Evolutionary conservation across 2,329 filamentous ascomycete species (phyloP).

Genomic region (Monilinia laxa): DNA sequence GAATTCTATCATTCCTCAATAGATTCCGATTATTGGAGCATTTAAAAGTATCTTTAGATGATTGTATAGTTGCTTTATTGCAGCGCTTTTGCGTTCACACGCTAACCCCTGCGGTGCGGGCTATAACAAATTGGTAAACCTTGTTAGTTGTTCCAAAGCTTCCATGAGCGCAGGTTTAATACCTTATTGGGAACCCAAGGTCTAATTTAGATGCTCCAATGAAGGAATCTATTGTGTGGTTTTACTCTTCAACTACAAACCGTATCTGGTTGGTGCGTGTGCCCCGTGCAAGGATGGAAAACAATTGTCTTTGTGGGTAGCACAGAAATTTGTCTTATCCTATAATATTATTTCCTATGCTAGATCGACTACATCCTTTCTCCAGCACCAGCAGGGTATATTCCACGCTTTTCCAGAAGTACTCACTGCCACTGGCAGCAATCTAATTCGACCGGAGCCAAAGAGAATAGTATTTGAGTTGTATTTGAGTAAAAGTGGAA

Average conservation of each 20-base stretch:
- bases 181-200: conserved; percentile 9
- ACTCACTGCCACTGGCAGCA: conserved; percentile 1
- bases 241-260: conserved; percentile 1
- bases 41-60: conserved; percentile 1
- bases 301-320: not conserved
- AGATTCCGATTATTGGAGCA: not conserved
- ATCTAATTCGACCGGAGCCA: conserved; percentile 6
- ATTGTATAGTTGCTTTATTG: not conserved
- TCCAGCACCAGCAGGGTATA: conserved; percentile 5
- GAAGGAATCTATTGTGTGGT: conserved; percentile 12
- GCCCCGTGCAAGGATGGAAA: conserved; percentile 2
- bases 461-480: conserved; percentile 5
- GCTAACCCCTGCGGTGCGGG: not conserved
- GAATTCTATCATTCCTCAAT: conserved; percentile 1
- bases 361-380: conserved; percentile 7
- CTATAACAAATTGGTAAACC: conserved; percentile 2
- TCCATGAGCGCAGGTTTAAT: conserved; percentile 2
- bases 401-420: conserved; percentile 3
- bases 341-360: conserved; percentile 11
- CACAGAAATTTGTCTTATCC: conserved; percentile 2
- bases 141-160: conserved; percentile 18
- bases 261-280: conserved; percentile 7
- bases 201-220: not conserved
- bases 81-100: not conserved
- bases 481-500: conserved; percentile 17